A percentile compares a stretch with the other conserved stretches of the same genome.
phyloP scores from a whole-genome alignment of 2,329 filamentous ascomycete species.

The Claviceps africana region DNA sequence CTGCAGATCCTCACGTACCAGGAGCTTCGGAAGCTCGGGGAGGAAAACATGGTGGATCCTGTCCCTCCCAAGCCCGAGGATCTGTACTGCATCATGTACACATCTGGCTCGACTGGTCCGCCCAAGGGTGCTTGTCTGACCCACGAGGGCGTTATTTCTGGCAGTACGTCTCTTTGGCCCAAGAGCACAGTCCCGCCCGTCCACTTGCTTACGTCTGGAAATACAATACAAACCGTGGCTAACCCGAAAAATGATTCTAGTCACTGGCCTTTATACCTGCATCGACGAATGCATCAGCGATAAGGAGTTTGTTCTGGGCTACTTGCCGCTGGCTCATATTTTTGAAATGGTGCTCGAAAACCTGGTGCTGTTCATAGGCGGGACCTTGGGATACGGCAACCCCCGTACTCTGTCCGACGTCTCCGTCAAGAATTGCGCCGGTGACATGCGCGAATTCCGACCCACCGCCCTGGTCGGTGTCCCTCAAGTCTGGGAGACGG shows the following conservation, averaged over 20 bases:
- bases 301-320: constrained; percentile 70
- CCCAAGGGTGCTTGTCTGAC: constrained; percentile 81
- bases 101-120: constrained; percentile 76
- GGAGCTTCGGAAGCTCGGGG: constrained; percentile 41
- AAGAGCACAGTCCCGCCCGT: too few species aligned
- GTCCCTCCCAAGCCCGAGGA: constrained; percentile 61
- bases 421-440: constrained; percentile 77
- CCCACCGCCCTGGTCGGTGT: constrained; percentile 89
- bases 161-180: constrained; percentile 28
- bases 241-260: constrained; percentile 14
- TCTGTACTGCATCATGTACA: constrained; percentile 74
- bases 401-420: constrained; percentile 75
- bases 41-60: constrained; percentile 57
- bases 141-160: constrained; percentile 67
- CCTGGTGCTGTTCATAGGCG: constrained; percentile 75
- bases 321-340: constrained; percentile 89
- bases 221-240: background rate
- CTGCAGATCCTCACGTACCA: constrained; percentile 40
- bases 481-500: constrained; percentile 91
- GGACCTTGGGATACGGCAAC: constrained; percentile 85
- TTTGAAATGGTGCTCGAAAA: constrained; percentile 96
- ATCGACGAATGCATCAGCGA: constrained; percentile 67
- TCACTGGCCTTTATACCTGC: constrained; percentile 67
- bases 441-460: constrained; percentile 83
- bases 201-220: background rate